Conservation (phyloP, 2,329 filamentous ascomycete species). For the Stachybotrys chartarum region DNA sequence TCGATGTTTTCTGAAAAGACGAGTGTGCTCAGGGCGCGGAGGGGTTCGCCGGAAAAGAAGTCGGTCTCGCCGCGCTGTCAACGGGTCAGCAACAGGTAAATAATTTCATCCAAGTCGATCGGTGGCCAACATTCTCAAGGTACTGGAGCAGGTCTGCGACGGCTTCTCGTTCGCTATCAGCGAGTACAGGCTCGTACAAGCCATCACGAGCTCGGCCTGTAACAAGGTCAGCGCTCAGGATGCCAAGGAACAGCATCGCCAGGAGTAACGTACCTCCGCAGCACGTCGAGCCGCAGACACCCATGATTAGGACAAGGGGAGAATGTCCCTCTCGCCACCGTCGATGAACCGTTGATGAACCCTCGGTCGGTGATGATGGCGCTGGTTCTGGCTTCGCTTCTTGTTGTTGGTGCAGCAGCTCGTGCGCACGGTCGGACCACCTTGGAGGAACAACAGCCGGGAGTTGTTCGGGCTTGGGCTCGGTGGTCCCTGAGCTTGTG, state of each 20-base stretch:
- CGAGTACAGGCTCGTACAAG: constrained; percentile 79
- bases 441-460: not conserved
- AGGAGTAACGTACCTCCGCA: constrained; percentile 36
- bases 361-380: not conserved
- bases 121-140: constrained; percentile 76
- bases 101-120: not conserved
- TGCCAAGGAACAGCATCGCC: constrained; percentile 1
- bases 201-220: constrained; percentile 71
- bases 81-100: constrained; percentile 18
- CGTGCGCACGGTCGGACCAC: not conserved
- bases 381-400: not conserved
- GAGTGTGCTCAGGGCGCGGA: constrained; percentile 87
- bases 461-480: not conserved
- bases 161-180: constrained; percentile 93
- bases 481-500: not conserved
- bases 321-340: not conserved
- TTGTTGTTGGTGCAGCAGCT: constrained; percentile 2
- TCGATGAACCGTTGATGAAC: not conserved
- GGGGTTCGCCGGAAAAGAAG: constrained; percentile 94
- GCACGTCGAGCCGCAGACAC: constrained; percentile 52
- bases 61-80: constrained; percentile 86
- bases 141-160: constrained; percentile 93
- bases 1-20: constrained; percentile 99
- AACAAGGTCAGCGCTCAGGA: constrained; percentile 18
- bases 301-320: constrained; percentile 38